phyloP scores from a whole-genome alignment of 2,329 filamentous ascomycete species.

The Apiospora koreana region DNA sequence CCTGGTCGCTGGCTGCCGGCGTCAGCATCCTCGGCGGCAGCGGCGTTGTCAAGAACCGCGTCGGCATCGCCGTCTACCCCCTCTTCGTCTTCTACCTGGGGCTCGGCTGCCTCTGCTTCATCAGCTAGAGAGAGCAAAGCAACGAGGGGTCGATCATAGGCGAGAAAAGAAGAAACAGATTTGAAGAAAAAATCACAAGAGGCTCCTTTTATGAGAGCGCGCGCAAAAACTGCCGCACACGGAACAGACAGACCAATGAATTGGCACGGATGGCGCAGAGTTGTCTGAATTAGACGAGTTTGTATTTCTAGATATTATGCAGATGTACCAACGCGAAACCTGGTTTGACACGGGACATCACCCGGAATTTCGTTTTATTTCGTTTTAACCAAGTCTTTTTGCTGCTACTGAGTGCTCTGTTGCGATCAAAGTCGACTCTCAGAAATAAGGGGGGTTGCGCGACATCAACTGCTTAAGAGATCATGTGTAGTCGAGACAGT shows the following conservation, averaged over 20 bases:
- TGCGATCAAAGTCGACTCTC: too few relatives aligned
- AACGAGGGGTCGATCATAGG: not conserved
- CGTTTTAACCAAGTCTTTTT: not conserved
- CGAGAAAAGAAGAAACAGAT: not conserved
- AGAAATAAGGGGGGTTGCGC: not conserved
- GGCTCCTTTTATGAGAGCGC: not conserved
- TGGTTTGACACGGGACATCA: not conserved
- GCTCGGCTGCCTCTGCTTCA: constrained; percentile 93
- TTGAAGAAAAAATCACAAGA: not conserved
- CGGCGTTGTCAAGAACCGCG: constrained; percentile 91
- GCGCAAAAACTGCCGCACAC: not conserved
- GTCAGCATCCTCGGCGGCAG: constrained; percentile 95
- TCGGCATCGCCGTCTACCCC: constrained; percentile 91
- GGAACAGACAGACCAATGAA: not conserved
- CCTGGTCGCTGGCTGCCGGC: constrained; percentile 92
- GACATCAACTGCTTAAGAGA: not conserved
- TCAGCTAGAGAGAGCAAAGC: constrained; percentile 64
- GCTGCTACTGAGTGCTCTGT: too few relatives aligned
- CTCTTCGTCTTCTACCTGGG: constrained; percentile 94
- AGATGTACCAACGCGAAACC: not conserved
- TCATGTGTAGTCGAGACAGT: not conserved
- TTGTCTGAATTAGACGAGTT: not conserved
- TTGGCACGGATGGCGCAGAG: not conserved
- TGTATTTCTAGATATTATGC: constrained; percentile 1
- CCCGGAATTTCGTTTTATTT: not conserved